A percentile compares a stretch with the other conserved stretches of the same genome.
Conservation (phyloP, 83 land plant genomes). For the Picea mariana region DNA sequence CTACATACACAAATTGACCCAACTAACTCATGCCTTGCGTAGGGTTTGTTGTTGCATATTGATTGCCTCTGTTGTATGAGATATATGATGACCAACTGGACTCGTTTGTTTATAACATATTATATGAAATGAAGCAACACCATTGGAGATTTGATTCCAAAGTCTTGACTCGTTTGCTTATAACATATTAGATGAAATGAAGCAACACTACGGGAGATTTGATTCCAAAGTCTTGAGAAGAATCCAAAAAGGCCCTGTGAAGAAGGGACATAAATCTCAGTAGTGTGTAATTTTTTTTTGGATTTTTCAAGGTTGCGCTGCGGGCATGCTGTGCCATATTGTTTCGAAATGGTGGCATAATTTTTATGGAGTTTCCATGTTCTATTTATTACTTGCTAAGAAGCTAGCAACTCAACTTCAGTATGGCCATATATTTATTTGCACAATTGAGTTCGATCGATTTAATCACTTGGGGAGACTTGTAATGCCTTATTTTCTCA, state of each 20-base stretch:
- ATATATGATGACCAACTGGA: slow-evolving; percentile 68
- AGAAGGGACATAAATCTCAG: slow-evolving; percentile 41
- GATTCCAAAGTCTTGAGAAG: slow-evolving; percentile 51
- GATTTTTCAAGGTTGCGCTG: not conserved
- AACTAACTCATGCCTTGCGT: not conserved
- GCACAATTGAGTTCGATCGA: not conserved
- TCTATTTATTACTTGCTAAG: not conserved
- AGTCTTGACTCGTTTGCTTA: too few relatives aligned
- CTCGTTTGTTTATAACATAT: slow-evolving; percentile 27
- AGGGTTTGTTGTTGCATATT: slow-evolving; percentile 76
- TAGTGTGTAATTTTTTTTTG: not conserved
- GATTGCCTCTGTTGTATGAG: slow-evolving; percentile 74
- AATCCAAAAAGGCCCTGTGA: slow-evolving; percentile 48
- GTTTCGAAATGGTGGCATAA: too few relatives aligned
- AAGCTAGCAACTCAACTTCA: not conserved
- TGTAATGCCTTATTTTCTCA: not conserved
- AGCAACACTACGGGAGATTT: slow-evolving; percentile 47
- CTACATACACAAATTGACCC: too few relatives aligned
- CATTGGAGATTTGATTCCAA: too few relatives aligned
- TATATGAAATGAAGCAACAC: too few relatives aligned
- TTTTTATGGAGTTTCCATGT: not conserved
- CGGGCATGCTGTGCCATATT: not conserved
- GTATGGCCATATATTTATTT: not conserved
- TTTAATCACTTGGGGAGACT: not conserved
- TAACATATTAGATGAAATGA: slow-evolving; percentile 35